phyloP scores from a whole-genome alignment of 768 basidiomycete genomes.

The Coprinopsis sp. region DNA sequence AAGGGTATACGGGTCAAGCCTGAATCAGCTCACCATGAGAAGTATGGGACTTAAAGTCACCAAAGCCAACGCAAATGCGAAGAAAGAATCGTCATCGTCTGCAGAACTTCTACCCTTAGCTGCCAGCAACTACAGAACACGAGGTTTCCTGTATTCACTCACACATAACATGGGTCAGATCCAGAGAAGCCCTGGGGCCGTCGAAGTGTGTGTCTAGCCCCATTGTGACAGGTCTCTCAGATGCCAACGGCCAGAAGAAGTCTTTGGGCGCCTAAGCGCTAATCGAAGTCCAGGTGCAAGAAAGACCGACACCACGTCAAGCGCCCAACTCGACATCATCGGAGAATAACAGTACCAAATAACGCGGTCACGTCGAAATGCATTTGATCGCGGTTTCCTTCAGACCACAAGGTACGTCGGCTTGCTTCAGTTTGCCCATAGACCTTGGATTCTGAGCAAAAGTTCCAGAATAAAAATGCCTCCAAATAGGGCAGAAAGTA shows the following conservation, averaged over 20 bases:
- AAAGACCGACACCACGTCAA: neutral
- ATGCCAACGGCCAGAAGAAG: neutral
- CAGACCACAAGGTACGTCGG: too few species aligned
- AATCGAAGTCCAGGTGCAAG: neutral
- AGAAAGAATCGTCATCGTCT: constrained; percentile 61
- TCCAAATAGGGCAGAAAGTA: neutral
- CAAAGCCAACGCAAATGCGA: constrained; percentile 55
- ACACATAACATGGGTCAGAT: constrained; percentile 69
- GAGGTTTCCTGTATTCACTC: constrained; percentile 23
- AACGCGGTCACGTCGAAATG: too few species aligned
- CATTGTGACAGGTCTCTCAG: neutral
- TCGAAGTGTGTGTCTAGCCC: constrained; percentile 13
- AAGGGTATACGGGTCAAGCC: neutral
- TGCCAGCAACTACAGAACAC: neutral
- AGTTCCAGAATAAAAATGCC: too few species aligned
- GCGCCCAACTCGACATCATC: neutral
- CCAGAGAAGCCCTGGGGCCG: constrained; percentile 45
- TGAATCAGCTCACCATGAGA: constrained; percentile 50
- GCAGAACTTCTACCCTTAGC: constrained; percentile 7
- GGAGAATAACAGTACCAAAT: too few species aligned
- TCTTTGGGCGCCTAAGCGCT: neutral
- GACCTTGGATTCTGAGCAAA: too few species aligned
- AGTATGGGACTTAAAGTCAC: constrained; percentile 67
- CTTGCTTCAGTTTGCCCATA: too few species aligned
- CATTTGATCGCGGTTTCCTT: too few species aligned